A percentile compares a stretch with the other conserved stretches of the same genome.
These are phyloP conservation scores for Xerocomus potaroensis DNA, from an alignment of 768 basidiomycete species.

Conservation along the genomic window DNA sequence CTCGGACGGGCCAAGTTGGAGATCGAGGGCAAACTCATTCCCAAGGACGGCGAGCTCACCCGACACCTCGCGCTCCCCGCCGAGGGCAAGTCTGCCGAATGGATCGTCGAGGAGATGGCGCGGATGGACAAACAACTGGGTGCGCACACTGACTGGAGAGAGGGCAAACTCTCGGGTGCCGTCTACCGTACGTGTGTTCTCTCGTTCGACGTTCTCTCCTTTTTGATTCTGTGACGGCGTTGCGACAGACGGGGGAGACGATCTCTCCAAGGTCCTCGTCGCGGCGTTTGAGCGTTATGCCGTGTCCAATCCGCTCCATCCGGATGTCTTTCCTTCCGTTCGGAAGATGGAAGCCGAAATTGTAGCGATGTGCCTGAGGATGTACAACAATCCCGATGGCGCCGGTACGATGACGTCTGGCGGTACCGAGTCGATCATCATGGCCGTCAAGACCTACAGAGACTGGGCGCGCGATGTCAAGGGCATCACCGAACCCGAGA, in stretches of 20 bases:
- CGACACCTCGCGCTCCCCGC: conserved; percentile 65
- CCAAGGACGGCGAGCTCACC: conserved; percentile 55
- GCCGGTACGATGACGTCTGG: conserved; percentile 93
- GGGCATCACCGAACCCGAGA: conserved; percentile 89
- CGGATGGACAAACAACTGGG: conserved; percentile 65
- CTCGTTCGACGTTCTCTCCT: no score
- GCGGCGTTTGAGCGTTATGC: conserved; percentile 79
- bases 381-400: conserved; percentile 82
- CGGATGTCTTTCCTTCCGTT: conserved; percentile 87
- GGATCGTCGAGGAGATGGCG: conserved; percentile 77
- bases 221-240: background rate
- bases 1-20: conserved; percentile 60
- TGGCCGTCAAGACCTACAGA: conserved; percentile 91
- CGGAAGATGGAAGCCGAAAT: conserved; percentile 98
- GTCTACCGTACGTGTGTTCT: conserved; percentile 67
- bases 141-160: conserved; percentile 49
- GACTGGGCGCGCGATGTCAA: conserved; percentile 87
- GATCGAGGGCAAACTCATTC: conserved; percentile 66
- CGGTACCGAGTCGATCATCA: conserved; percentile 94
- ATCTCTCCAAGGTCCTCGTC: conserved; percentile 72
- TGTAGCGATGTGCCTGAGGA: conserved; percentile 77
- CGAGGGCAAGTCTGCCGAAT: conserved; percentile 60
- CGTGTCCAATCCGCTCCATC: conserved; percentile 87
- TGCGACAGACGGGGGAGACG: conserved; percentile 88
- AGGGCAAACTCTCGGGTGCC: conserved; percentile 78